Evolutionary conservation across 129 eudicot genomes (phyloP), one percentile per base, ranked within the genome.

Genomic region (Smallanthus sonchifolius): DNA sequence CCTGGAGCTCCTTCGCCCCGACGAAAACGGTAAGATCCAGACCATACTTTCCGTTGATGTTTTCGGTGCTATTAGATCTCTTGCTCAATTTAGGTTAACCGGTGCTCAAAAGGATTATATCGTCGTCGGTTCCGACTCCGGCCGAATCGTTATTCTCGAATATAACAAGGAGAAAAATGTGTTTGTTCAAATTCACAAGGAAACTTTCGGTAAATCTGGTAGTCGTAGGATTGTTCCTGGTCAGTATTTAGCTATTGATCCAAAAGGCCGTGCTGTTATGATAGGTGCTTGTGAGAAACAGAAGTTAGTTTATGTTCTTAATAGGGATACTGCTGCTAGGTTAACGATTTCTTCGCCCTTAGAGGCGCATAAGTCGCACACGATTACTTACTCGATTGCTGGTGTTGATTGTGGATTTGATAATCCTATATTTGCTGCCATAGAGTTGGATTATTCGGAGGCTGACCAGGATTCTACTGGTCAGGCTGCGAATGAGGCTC

Each of bases 401-500:
- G 99, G 99, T 38, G 99, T 95, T 43, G 99, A 95, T 66, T 91
- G 97, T 75, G 99, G 99, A 66, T 95, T 95, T 77, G 99, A 95
- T 87, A 95, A 95, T 62, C 99, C 99, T 0, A 81, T 91, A 2
- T 95, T 95, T 78, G 99, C 99, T 19, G 97, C 99, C 0, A 95
- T 95, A 56, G 99, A 95, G 89, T 69, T 95, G 94, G 99, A 95
- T 85, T 95, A 95, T 42, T 70, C 90, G 4, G 99, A 95, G 86
- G 97, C 99, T 4, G 99, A 94, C 71, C 93, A 88, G 94, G 99
- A 95, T 79, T 86, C 96, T n/a, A 91, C 96, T 28, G 99, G 99
- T 2, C 94, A 85, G 45, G 96, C 99, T 20, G 97, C 96, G 0
- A 79, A 54, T 38, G 99, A 95, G 76, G 97, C 99, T 2, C 99